Evolutionary conservation across 495 filamentous ascomycete species (phyloP), one percentile per base, ranked within the genome.

Genomic region (Penicillium mononematosum): DNA sequence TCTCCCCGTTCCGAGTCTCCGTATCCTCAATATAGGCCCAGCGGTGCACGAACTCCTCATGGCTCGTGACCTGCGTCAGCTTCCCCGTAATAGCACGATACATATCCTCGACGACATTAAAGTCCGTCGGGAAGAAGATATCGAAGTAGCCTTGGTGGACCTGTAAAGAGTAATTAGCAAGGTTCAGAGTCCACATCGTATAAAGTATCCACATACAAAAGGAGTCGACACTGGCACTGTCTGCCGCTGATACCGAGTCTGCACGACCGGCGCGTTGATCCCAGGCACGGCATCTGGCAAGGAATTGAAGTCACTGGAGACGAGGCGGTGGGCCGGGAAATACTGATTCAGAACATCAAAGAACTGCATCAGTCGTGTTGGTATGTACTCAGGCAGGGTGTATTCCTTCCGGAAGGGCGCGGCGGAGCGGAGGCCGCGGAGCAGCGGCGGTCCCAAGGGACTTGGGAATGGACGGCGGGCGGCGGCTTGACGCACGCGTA

Each of bases 141-240:
- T 98, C 95, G 63, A 99, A 99, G 72, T 96, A 96, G 12, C 94
- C 95, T 76, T 99, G 95, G 61, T 96, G 91, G 17, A 97, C 91
- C 91, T 95, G 60, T 27, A 27, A 12, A 42, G 4, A 22, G 45
- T 16, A n/a, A 49, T 64, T 38, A 72, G 62, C 50, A 14, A 12
- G 8, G 24, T 17, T 1, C 45, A 38, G 22, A 45, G 6, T 31
- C 20, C 12, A 36, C 12, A 29, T n/a, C 24, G 6, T 41, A 19
- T 16, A 34, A 46, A 6, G 12, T 16, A 16, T 31, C 5, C 14
- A 76, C 88, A 74, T 80, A 96, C 94, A 74, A 94, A 86, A 34
- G 93, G 92, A 12, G 95, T 98, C 4, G 85, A 77, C 11, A 99
- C 94, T 14, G 93, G 89, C 19, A 99, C 88, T 12, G 87, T 96